A percentile compares a stretch with the other conserved stretches of the same genome.
phyloP scores from a whole-genome alignment of 129 eudicot species.

The Heracleum sosnowskyi region DNA sequence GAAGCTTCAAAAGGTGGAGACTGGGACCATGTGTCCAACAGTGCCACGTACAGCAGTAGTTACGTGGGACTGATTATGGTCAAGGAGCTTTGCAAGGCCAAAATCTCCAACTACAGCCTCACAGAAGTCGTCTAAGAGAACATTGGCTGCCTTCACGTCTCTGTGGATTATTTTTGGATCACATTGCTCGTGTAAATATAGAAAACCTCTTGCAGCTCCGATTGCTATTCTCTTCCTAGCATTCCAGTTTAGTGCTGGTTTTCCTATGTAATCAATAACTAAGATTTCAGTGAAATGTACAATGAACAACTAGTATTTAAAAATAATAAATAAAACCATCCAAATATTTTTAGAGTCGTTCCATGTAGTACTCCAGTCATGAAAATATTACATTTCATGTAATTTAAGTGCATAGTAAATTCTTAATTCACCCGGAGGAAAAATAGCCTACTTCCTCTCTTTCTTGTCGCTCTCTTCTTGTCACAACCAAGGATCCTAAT shows the following conservation, averaged over 20 bases:
- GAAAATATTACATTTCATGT: background rate
- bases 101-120: slow-evolving; percentile 95
- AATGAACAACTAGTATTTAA: background rate
- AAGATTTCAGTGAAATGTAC: background rate
- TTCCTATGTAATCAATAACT: slow-evolving; percentile 34
- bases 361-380: background rate
- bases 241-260: slow-evolving; percentile 80
- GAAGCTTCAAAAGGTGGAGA: too few species aligned
- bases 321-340: background rate
- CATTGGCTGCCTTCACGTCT: slow-evolving; percentile 94
- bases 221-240: slow-evolving; percentile 83
- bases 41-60: slow-evolving; percentile 97
- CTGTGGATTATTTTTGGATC: slow-evolving; percentile 95
- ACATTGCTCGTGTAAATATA: slow-evolving; percentile 91
- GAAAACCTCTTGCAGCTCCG: slow-evolving; percentile 82
- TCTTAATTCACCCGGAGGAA: background rate
- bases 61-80: slow-evolving; percentile 82
- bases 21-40: slow-evolving; percentile 94
- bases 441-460: background rate
- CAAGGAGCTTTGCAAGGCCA: slow-evolving; percentile 97
- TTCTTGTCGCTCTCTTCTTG: too few species aligned
- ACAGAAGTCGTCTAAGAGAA: slow-evolving; percentile 58
- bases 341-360: background rate
- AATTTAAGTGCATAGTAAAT: background rate
- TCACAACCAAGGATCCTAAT: background rate